phyloP scores from a whole-genome alignment of 495 filamentous ascomycete species.

The Penicillium lividum region DNA sequence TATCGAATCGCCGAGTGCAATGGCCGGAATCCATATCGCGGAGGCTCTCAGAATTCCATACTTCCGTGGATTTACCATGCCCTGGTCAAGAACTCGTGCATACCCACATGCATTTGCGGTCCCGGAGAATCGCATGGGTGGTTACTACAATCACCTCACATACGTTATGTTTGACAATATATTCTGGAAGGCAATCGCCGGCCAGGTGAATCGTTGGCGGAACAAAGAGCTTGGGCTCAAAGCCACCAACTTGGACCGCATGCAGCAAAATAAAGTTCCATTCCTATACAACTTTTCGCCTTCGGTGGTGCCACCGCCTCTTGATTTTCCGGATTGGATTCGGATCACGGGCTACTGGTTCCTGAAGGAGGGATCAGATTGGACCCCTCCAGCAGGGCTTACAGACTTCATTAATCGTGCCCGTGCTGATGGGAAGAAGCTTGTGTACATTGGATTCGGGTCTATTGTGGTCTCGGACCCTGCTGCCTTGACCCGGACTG shows the following conservation, averaged over 20 bases:
- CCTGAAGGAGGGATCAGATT: conserved; percentile 76
- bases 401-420: conserved; percentile 78
- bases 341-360: conserved; percentile 98
- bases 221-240: conserved; percentile 75
- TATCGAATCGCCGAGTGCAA: conserved; percentile 94
- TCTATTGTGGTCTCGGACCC: conserved; percentile 95
- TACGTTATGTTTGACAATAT: conserved; percentile 97
- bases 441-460: conserved; percentile 96
- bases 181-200: conserved; percentile 91
- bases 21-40: conserved; percentile 98
- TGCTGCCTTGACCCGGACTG: conserved; percentile 79
- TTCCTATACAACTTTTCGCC: conserved; percentile 98
- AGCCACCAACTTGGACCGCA: conserved; percentile 80
- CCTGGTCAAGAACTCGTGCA: conserved; percentile 92
- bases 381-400: conserved; percentile 74
- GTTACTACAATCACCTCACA: conserved; percentile 89
- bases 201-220: conserved; percentile 92
- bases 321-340: conserved; percentile 98
- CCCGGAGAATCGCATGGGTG: conserved; percentile 89
- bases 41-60: conserved; percentile 93
- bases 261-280: conserved; percentile 94
- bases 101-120: conserved; percentile 99
- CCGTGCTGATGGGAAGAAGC: conserved; percentile 77
- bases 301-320: conserved; percentile 83
- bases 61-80: conserved; percentile 98